phyloP scores from a whole-genome alignment of 169 alveolate species.

The Cryptosporidium felis region DNA sequence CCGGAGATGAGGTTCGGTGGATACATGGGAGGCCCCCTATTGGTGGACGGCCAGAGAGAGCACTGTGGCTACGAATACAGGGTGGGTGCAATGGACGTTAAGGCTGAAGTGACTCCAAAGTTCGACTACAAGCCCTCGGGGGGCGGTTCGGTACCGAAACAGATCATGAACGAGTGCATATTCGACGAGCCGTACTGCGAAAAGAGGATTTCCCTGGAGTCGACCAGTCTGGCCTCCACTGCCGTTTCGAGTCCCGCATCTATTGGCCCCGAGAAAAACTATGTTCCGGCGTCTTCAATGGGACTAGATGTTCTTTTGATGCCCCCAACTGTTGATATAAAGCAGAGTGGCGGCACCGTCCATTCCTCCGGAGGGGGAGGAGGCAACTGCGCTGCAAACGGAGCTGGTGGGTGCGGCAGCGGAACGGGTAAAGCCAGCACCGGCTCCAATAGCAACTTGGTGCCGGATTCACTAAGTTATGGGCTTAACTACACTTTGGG shows the following conservation, averaged over 20 bases:
- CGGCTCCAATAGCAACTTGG: background rate
- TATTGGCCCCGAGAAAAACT: conserved; percentile 50
- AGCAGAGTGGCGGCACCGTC: background rate
- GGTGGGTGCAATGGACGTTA: background rate
- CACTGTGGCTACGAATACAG: background rate
- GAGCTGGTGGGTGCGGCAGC: background rate
- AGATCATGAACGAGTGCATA: conserved; percentile 4
- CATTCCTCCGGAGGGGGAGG: background rate
- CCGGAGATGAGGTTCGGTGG: background rate
- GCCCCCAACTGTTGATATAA: conserved; percentile 60
- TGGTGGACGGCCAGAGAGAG: conserved; percentile 38
- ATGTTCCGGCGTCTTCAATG: conserved; percentile 7
- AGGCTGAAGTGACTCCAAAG: conserved; percentile 4
- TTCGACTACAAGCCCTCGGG: conserved; percentile 5
- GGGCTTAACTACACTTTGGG: background rate
- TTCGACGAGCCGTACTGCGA: conserved; percentile 19
- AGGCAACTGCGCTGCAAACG: background rate
- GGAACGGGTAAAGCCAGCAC: background rate
- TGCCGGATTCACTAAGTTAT: background rate
- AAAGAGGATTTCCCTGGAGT: conserved; percentile 10
- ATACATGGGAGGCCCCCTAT: background rate
- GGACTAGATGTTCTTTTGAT: conserved; percentile 28
- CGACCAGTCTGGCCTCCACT: conserved; percentile 47
- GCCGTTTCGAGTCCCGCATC: conserved; percentile 70
- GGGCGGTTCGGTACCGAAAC: background rate